phyloP scores from a whole-genome alignment of 345 rosid species.

The Gossypium arboreum region DNA sequence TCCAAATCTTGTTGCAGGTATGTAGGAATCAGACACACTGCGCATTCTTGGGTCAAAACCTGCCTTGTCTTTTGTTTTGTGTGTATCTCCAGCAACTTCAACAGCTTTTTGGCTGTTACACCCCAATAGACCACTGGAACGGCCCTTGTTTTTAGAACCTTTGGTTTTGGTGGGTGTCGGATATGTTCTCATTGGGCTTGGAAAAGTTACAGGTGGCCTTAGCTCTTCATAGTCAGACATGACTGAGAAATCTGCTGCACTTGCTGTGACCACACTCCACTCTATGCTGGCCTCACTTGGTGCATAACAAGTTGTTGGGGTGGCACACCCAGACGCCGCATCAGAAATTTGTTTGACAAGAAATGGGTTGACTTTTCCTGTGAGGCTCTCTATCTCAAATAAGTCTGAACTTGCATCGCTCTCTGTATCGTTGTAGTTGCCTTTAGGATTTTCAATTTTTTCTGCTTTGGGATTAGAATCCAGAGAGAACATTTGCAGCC shows the following conservation, averaged over 20 bases:
- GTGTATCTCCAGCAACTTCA: slow-evolving; percentile 52
- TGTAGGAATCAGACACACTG: slow-evolving; percentile 20
- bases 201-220: slow-evolving; percentile 24
- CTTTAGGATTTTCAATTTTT: slow-evolving; percentile 20
- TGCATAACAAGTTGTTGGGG: slow-evolving; percentile 56
- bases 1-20: slow-evolving; percentile 38
- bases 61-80: slow-evolving; percentile 31
- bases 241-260: slow-evolving; percentile 65
- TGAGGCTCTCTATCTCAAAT: slow-evolving; percentile 80
- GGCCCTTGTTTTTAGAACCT: slow-evolving; percentile 23
- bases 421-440: slow-evolving; percentile 35
- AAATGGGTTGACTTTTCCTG: slow-evolving; percentile 52
- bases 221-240: slow-evolving; percentile 57
- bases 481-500: slow-evolving; percentile 46
- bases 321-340: slow-evolving; percentile 41
- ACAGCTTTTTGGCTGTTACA: slow-evolving; percentile 76
- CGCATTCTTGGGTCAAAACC: slow-evolving; percentile 25
- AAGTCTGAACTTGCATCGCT: slow-evolving; percentile 84
- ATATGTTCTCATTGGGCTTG: slow-evolving; percentile 29
- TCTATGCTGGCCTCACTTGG: slow-evolving; percentile 88
- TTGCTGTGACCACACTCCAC: slow-evolving; percentile 86
- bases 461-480: slow-evolving; percentile 32
- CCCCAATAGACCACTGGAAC: slow-evolving; percentile 44
- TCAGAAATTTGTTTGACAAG: slow-evolving; percentile 57
- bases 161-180: slow-evolving; percentile 25